These are phyloP conservation scores for Colletotrichum falcatum DNA, from an alignment of 2,329 filamentous ascomycete species.

Conservation along the genomic window DNA sequence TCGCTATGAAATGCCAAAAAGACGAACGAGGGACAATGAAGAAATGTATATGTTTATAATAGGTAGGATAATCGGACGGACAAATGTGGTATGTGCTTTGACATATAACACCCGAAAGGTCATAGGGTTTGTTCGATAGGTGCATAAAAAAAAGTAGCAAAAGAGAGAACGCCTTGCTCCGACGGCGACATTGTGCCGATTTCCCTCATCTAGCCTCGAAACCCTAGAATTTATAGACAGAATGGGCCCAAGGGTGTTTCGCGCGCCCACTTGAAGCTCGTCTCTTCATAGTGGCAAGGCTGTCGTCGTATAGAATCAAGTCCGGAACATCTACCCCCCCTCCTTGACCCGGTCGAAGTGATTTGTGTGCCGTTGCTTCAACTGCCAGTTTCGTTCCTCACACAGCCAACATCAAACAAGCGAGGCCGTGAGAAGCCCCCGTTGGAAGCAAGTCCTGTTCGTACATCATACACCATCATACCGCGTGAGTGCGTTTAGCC, in stretches of 20 bases:
- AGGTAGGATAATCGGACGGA: not conserved
- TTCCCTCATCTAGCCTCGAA: conserved; percentile 5
- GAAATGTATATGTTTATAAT: not conserved
- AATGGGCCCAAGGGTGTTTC: conserved; percentile 5
- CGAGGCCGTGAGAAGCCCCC: not conserved
- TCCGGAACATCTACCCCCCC: not conserved
- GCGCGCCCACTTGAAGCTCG: not conserved
- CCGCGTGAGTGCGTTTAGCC: conserved; percentile 47
- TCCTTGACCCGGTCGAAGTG: not conserved
- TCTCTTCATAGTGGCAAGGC: conserved; percentile 15
- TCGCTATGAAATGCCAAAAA: not conserved
- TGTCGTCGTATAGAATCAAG: not conserved
- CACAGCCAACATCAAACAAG: not conserved
- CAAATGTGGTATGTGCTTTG: not conserved
- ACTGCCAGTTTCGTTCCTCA: not conserved
- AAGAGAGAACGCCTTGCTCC: conserved; percentile 28
- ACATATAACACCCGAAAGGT: not conserved
- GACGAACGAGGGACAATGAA: not conserved
- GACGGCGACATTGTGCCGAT: conserved; percentile 9
- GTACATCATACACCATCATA: conserved; percentile 39
- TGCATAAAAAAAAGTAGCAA: conserved; percentile 1
- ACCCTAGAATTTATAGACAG: conserved; percentile 9
- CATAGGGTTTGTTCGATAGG: not conserved
- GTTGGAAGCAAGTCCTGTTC: conserved; percentile 32
- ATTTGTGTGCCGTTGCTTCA: not conserved